These are phyloP conservation scores for Cystobasidium sp. DNA, from an alignment of 1,284 basidiomycete genomes.

Conservation along the genomic window DNA sequence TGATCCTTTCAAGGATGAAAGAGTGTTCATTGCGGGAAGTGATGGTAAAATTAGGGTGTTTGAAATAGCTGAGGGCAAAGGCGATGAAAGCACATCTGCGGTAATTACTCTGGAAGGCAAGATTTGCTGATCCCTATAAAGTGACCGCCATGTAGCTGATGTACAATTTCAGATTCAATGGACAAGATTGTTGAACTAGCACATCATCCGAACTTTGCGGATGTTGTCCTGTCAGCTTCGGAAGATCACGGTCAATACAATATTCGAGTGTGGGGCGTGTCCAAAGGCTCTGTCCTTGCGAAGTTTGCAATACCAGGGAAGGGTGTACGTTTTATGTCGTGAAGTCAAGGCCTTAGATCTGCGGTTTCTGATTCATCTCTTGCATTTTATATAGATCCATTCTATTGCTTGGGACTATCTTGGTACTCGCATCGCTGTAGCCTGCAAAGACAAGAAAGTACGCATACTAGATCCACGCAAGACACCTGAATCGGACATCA, in stretches of 20 bases:
- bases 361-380: neutral
- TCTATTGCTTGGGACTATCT: conserved; percentile 57
- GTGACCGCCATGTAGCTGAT: conserved; percentile 56
- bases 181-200: conserved; percentile 58
- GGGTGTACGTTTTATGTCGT: conserved; percentile 49
- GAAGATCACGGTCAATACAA: conserved; percentile 57
- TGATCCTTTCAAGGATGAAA: conserved; percentile 54
- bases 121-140: conserved; percentile 52
- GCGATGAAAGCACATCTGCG: conserved; percentile 43
- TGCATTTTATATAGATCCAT: conserved; percentile 51
- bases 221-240: conserved; percentile 57
- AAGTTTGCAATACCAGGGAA: conserved; percentile 43
- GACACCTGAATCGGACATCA: neutral
- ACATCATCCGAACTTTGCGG: conserved; percentile 58
- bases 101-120: conserved; percentile 12
- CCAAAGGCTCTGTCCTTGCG: conserved; percentile 43
- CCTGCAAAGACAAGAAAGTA: conserved; percentile 58
- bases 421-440: conserved; percentile 58
- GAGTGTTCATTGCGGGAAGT: conserved; percentile 58
- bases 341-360: neutral
- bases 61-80: conserved; percentile 51
- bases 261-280: conserved; percentile 57
- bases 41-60: conserved; percentile 59
- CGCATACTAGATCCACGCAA: conserved; percentile 58
- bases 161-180: conserved; percentile 55